Evolutionary conservation across 1,139 yeast species (phyloP).

Genomic region (Meyerozyma guilliermondii): DNA sequence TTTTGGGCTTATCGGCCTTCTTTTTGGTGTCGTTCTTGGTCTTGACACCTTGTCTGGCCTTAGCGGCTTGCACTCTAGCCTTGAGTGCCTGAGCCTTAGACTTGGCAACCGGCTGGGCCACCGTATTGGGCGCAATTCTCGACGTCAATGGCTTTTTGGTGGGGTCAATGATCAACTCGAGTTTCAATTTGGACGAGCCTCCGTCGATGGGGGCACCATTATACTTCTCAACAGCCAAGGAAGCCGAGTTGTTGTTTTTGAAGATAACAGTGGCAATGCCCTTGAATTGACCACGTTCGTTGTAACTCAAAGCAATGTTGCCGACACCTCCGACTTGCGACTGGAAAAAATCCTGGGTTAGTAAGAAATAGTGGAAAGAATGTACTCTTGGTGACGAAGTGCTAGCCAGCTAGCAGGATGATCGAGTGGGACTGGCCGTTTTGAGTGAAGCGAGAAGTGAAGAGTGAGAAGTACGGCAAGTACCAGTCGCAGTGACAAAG

Average conservation of each 20-base stretch:
- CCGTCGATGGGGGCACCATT: conserved; percentile 93
- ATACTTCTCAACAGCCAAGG: conserved; percentile 70
- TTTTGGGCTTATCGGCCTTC: conserved; percentile 22
- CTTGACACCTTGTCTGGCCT: conserved; percentile 8
- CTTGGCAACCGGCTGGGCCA: conserved; percentile 9
- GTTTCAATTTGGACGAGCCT: conserved; percentile 71
- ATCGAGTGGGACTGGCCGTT: background rate
- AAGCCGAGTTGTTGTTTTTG: conserved; percentile 62
- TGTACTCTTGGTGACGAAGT: no score
- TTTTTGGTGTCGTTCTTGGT: conserved; percentile 16
- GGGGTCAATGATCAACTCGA: conserved; percentile 87
- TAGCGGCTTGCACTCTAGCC: conserved; percentile 15
- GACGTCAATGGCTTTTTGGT: conserved; percentile 69
- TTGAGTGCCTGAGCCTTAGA: conserved; percentile 21
- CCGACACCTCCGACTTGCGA: conserved; percentile 84
- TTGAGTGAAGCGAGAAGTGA: no score
- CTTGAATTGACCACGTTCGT: conserved; percentile 83
- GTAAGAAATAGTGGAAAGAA: conserved; percentile 3
- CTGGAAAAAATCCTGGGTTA: conserved; percentile 74
- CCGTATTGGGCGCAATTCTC: conserved; percentile 54
- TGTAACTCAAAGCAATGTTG: conserved; percentile 69
- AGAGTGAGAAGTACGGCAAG: no score
- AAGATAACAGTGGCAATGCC: conserved; percentile 89
- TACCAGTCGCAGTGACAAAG: background rate
- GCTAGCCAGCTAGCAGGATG: background rate